Percentiles rank a stretch among this genome's conserved stretches.
phyloP scores from a whole-genome alignment of 805 yeast species.

The Candida nitratophila region DNA sequence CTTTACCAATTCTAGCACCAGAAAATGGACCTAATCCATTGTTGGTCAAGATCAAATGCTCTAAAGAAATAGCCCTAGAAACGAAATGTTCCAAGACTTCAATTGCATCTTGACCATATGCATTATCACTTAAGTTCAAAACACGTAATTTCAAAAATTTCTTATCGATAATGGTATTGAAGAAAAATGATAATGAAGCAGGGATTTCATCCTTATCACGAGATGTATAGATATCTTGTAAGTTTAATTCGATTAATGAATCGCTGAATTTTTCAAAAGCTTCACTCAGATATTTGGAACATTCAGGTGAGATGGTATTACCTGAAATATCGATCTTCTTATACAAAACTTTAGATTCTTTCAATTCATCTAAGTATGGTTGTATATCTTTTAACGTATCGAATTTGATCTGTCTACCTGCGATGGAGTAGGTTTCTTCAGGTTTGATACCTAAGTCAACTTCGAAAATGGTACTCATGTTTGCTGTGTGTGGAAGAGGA shows the following conservation, averaged over 20 bases:
- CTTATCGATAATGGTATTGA: conserved; percentile 54
- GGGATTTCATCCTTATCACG: conserved; percentile 94
- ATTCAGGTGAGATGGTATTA: conserved; percentile 89
- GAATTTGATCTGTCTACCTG: conserved; percentile 71
- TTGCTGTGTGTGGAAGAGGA: too few relatives aligned
- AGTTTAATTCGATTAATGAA: conserved; percentile 60
- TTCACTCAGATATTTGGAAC: conserved; percentile 65
- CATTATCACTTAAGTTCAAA: conserved; percentile 87
- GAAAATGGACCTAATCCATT: conserved; percentile 99
- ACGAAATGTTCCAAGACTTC: conserved; percentile 80
- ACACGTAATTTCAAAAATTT: conserved; percentile 62
- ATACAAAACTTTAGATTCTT: conserved; percentile 22
- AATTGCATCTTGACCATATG: conserved; percentile 92
- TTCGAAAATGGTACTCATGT: conserved; percentile 26
- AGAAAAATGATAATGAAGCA: conserved; percentile 60
- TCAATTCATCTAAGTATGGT: conserved; percentile 58
- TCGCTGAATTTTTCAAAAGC: conserved; percentile 35
- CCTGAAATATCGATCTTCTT: conserved; percentile 78
- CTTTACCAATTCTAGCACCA: conserved; percentile 88
- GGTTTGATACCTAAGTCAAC: conserved; percentile 34
- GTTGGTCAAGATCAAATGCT: conserved; percentile 84
- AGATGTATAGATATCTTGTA: conserved; percentile 93
- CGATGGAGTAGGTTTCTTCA: conserved; percentile 50
- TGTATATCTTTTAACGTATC: conserved; percentile 66
- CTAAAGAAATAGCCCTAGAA: conserved; percentile 66